These are phyloP conservation scores for Trichoderma arundinaceum DNA, from an alignment of 2,329 filamentous ascomycete species.

Conservation along the genomic window DNA sequence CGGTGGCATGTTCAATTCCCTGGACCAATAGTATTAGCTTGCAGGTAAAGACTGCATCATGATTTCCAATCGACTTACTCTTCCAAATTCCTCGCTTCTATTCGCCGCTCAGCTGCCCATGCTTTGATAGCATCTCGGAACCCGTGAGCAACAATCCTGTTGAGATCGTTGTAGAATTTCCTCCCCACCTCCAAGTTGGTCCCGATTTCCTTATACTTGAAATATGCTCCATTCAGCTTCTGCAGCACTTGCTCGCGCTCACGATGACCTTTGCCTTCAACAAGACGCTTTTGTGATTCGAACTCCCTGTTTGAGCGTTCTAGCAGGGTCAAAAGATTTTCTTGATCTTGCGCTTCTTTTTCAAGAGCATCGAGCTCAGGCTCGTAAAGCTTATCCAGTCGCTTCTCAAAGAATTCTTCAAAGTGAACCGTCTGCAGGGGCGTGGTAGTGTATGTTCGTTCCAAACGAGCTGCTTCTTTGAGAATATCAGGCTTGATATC, in stretches of 20 bases:
- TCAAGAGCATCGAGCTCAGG: slow-evolving; percentile 72
- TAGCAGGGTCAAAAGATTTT: slow-evolving; percentile 70
- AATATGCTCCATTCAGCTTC: slow-evolving; percentile 85
- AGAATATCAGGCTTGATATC: slow-evolving; percentile 88
- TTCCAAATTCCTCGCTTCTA: slow-evolving; percentile 80
- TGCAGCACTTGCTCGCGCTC: slow-evolving; percentile 89
- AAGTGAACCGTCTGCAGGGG: slow-evolving; percentile 88
- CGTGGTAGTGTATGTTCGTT: slow-evolving; percentile 84
- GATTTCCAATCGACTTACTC: slow-evolving; percentile 56
- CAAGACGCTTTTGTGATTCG: slow-evolving; percentile 69
- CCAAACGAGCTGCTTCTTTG: slow-evolving; percentile 80
- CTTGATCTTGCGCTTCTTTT: slow-evolving; percentile 77
- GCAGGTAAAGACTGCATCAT: slow-evolving; percentile 14
- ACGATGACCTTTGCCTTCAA: slow-evolving; percentile 64
- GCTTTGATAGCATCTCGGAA: slow-evolving; percentile 79
- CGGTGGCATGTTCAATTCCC: slow-evolving; percentile 59
- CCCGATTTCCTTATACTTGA: slow-evolving; percentile 95
- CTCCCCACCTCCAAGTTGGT: slow-evolving; percentile 88
- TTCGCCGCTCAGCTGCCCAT: slow-evolving; percentile 80
- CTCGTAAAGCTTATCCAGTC: slow-evolving; percentile 78
- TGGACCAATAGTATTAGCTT: slow-evolving; percentile 37
- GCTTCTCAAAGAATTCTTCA: slow-evolving; percentile 84
- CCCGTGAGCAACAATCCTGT: slow-evolving; percentile 76
- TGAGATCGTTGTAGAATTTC: slow-evolving; percentile 97
- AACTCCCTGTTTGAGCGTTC: slow-evolving; percentile 80